Conservation (phyloP, 2,329 filamentous ascomycete species). For the Calonectria multiphialidica region DNA sequence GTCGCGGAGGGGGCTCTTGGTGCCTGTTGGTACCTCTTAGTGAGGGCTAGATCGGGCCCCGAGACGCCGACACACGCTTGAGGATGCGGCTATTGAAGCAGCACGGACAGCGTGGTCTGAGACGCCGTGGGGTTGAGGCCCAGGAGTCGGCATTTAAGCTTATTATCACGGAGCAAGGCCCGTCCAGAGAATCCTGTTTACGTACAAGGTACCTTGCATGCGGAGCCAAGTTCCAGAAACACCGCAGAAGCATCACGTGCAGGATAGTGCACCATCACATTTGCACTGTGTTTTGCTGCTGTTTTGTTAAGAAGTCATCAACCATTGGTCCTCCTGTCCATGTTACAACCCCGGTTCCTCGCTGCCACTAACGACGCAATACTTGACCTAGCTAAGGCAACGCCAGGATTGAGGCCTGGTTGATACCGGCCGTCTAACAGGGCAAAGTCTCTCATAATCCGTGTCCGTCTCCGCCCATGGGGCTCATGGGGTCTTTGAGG, state of each 20-base stretch:
- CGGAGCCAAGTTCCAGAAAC: conserved; percentile 38
- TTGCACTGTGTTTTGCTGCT: background rate
- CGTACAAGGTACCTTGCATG: conserved; percentile 40
- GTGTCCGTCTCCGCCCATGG: conserved; percentile 23
- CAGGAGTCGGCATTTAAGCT: conserved; percentile 43
- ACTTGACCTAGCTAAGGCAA: conserved; percentile 39
- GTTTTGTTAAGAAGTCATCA: conserved; percentile 4
- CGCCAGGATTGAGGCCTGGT: conserved; percentile 30
- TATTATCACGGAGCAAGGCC: conserved; percentile 39
- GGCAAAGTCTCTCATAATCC: conserved; percentile 6
- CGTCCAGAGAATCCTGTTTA: conserved; percentile 34
- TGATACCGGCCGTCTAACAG: conserved; percentile 38
- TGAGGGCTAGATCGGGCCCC: conserved; percentile 4
- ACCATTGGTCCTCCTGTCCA: background rate
- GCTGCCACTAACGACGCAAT: conserved; percentile 29
- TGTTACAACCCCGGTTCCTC: conserved; percentile 20
- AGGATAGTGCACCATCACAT: conserved; percentile 17
- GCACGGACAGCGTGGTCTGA: conserved; percentile 25
- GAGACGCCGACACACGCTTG: conserved; percentile 14
- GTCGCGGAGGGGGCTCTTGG: background rate
- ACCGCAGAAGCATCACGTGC: conserved; percentile 30
- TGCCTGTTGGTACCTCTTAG: background rate
- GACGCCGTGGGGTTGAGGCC: conserved; percentile 28
- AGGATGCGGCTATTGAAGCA: conserved; percentile 26
- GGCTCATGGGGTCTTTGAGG: conserved; percentile 6